Evolutionary conservation across 2,329 filamentous ascomycete genomes (phyloP), one percentile per base, ranked within the genome.

Genomic region (Didymella arachidicola): DNA sequence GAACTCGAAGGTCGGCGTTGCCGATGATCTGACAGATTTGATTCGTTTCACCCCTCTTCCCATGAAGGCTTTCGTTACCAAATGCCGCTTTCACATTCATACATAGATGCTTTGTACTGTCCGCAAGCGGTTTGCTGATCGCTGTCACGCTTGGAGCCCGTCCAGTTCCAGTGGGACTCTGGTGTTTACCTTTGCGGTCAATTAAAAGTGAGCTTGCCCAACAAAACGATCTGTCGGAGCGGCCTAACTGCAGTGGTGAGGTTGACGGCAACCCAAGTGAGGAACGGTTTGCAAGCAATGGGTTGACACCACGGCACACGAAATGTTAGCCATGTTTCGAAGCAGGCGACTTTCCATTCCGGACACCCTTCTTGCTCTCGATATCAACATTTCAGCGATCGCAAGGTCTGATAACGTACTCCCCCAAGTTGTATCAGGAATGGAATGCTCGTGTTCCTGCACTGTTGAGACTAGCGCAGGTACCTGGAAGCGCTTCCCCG

Each of bases 391-490:
- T 19, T 2, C n/a, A 11, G 27, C n/a, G 25, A 45, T n/a, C 6
- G 29, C 5, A 46, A 29, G 11, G 10, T 7, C n/a, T 12, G 25
- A 39, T 22, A n/a, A 4, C 26, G n/a, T n/a, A 12, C 10, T 22
- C 7, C 11, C 46, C 10, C 56, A 41, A 59, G 34, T 7, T 36
- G 50, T 44, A 30, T 30, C 36, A 27, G 38, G 45, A 44, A 49
- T 32, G 44, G 41, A 45, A 39, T 54, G 46, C 26, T 45, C 45
- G 18, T 45, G 45, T 53, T 54, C 39, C 26, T 50, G 34, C 55
- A 10, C 45, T 46, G 45, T 42, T 36, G 36, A 34, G 50, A 54
- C 56, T 59, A 59, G 56, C 50, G 56, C 38, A 49, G 39, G 41
- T 59, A 47, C 46, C 39, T 50, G 22, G 39, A 42, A 42, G 22